Evolutionary conservation across 2,329 filamentous ascomycete species (phyloP).

Genomic region (Dendryphion nanum): DNA sequence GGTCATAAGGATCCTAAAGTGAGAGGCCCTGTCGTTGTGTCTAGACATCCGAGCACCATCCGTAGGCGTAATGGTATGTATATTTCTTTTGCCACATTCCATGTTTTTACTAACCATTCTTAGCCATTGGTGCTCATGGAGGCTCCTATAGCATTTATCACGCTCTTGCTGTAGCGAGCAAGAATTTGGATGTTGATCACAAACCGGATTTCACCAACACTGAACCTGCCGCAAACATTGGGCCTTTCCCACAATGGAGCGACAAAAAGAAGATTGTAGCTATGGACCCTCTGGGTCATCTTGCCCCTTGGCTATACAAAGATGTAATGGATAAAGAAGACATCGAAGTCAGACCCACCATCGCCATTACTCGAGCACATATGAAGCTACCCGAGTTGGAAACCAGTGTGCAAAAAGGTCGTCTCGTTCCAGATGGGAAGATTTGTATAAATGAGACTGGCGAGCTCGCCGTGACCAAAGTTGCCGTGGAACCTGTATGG

Average conservation of each 20-base stretch:
- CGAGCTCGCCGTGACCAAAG: constrained; percentile 91
- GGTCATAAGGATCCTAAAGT: constrained; percentile 71
- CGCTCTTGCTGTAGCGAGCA: constrained; percentile 86
- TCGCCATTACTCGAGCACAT: constrained; percentile 87
- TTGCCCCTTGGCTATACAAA: constrained; percentile 80
- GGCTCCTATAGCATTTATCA: constrained; percentile 97
- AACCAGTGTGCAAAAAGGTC: constrained; percentile 76
- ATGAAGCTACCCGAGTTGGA: constrained; percentile 97
- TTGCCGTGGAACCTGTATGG: constrained; percentile 88
- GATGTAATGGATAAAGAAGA: constrained; percentile 75
- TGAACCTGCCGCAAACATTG: constrained; percentile 85
- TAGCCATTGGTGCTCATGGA: constrained; percentile 69
- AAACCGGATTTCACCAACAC: constrained; percentile 79
- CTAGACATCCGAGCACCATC: constrained; percentile 71
- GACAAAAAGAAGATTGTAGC: constrained; percentile 93
- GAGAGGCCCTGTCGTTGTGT: constrained; percentile 87
- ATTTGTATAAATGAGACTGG: constrained; percentile 84
- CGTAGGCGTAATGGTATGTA: constrained; percentile 73
- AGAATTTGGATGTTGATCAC: constrained; percentile 81
- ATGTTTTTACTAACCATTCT: constrained; percentile 11
- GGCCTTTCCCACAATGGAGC: constrained; percentile 85
- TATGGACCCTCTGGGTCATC: constrained; percentile 92
- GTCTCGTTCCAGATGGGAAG: constrained; percentile 78
- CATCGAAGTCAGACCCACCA: constrained; percentile 84
- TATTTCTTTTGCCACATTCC: not conserved